Percentiles rank a stretch among this genome's conserved stretches.
Evolutionary conservation across 2,329 filamentous ascomycete genomes (phyloP).

Genomic region (Epichloe brachyelytri): DNA sequence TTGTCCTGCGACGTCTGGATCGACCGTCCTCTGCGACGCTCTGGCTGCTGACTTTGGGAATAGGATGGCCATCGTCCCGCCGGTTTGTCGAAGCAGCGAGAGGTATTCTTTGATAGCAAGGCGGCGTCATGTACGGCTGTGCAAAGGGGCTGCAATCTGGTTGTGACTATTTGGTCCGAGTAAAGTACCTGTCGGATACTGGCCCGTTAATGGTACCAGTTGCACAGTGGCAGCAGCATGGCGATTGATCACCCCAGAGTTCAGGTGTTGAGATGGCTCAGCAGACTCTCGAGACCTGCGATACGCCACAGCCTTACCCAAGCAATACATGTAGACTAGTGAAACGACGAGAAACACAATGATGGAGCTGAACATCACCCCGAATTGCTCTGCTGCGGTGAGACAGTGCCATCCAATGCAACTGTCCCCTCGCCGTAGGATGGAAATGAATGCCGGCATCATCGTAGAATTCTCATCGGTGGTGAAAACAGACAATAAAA

Average conservation of each 20-base stretch:
- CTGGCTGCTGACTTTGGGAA: not conserved
- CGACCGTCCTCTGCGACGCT: not conserved
- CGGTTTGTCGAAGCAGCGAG: not conserved
- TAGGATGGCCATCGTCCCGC: not conserved
- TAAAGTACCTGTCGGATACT: not conserved
- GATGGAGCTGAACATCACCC: slow-evolving; percentile 25
- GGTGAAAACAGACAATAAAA: too few species aligned
- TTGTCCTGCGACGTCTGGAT: not conserved
- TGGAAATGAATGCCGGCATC: not conserved
- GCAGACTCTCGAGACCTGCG: not conserved
- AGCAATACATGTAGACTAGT: slow-evolving; percentile 22
- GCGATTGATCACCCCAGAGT: not conserved
- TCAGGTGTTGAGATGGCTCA: not conserved
- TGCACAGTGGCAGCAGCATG: not conserved
- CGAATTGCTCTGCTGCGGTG: slow-evolving; percentile 22
- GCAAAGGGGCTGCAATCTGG: not conserved
- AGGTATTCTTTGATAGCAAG: not conserved
- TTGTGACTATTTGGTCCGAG: not conserved
- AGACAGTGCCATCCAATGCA: slow-evolving; percentile 28
- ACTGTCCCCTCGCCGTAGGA: not conserved
- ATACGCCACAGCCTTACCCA: slow-evolving; percentile 13
- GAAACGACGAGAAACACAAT: slow-evolving; percentile 16
- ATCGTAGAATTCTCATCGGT: not conserved
- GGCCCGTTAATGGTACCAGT: not conserved
- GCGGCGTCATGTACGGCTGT: not conserved